Evolutionary conservation across 108 stramenopile species (phyloP), one percentile per base, ranked within the genome.

Genomic region (Cyclotella choctawhatcheeana): DNA sequence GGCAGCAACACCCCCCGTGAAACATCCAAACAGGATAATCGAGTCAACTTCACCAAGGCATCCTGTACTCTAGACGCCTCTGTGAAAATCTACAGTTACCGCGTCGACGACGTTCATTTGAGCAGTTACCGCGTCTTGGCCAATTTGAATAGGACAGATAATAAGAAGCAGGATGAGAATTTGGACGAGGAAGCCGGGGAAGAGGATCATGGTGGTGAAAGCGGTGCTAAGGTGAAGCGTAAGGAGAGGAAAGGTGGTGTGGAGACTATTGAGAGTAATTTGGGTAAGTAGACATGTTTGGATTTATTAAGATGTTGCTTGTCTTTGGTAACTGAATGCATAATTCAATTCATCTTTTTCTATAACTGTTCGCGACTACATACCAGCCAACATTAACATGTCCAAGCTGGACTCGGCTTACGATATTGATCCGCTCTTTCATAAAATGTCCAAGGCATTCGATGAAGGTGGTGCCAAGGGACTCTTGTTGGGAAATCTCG

Each of bases 381-480:
- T 52, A 14, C 47, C 73, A 93, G 93, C 91, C 70, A 91, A 89
- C 69, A 88, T 96, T 68, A 98, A 94, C 76, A 83, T 93, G 67
- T 85, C 81, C 81, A 90, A 92, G 68, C 84, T 97, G 12, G 98
- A 97, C 68, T 83, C 92, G 0, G 98, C 94, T n/a, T 96, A 88
- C 81, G 96, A 94, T 60, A 92, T 97, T 77, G 98, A 98, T 78
- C 97, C 98, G 29, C 83, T 97, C 52, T 99, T 99, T 74, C 96
- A 93, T 84, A 97, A 97, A 79, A 97, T 99, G 98, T 93, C 92
- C 60, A 94, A 96, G 69, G 88, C 88, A 5, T 98, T 99, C 64
- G 98, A 99, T 60, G 97, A 97, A 81, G 97, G 97, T 20, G 98
- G 97, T n/a, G 97, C 98, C 33, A 94, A 92, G 70, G 98, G 98